Percentiles rank a stretch among this genome's conserved stretches.
Conservation (phyloP, 805 yeast species). For the Zygosaccharomyces rouxii region DNA sequence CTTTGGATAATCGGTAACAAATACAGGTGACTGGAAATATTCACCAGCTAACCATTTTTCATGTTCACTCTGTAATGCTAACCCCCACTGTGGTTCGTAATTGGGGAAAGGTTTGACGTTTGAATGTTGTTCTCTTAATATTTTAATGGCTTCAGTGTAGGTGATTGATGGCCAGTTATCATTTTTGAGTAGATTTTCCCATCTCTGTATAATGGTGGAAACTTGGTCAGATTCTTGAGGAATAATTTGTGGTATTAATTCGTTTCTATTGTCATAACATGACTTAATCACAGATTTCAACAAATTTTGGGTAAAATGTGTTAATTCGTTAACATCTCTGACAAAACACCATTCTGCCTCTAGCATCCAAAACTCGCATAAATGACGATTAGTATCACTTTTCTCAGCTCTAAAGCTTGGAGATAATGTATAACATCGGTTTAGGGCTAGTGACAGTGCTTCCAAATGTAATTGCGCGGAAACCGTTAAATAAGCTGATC, state of each 20-base stretch:
- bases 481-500: conserved; percentile 69
- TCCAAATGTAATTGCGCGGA: conserved; percentile 92
- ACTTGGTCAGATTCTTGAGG: conserved; percentile 17
- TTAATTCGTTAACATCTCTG: conserved; percentile 52
- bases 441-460: conserved; percentile 65
- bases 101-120: conserved; percentile 36
- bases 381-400: conserved; percentile 85
- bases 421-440: conserved; percentile 79
- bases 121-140: conserved; percentile 38
- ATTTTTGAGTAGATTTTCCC: conserved; percentile 49
- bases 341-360: conserved; percentile 84
- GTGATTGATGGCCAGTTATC: conserved; percentile 65
- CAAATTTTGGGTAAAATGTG: conserved; percentile 67
- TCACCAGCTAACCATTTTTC: conserved; percentile 85
- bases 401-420: conserved; percentile 95
- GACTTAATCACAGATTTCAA: conserved; percentile 45
- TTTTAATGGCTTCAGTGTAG: conserved; percentile 67
- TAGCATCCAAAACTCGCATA: conserved; percentile 96
- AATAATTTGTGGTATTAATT: conserved; percentile 15
- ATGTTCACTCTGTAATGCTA: conserved; percentile 72
- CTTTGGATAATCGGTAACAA: conserved; percentile 83
- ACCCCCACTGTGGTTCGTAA: conserved; percentile 61
- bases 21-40: conserved; percentile 67
- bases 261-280: conserved; percentile 28
- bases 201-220: conserved; percentile 44